Evolutionary conservation across 2,329 filamentous ascomycete genomes (phyloP).

Genomic region (Aspergillus carbonarius): DNA sequence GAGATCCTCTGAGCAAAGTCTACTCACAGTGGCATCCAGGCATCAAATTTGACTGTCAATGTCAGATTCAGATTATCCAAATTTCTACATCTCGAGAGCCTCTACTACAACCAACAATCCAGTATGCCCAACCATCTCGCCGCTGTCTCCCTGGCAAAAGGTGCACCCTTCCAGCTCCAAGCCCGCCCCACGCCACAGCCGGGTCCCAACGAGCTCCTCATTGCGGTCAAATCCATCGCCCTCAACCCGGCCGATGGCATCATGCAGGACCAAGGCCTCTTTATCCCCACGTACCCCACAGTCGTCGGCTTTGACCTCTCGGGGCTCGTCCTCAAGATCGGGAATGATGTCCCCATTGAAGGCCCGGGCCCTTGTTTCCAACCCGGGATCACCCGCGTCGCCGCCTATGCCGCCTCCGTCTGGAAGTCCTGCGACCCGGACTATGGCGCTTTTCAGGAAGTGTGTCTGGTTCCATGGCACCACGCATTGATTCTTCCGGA

Average conservation of each 20-base stretch:
- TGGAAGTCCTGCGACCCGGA: conserved; percentile 48
- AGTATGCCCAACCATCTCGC: conserved; percentile 44
- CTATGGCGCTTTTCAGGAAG: conserved; percentile 51
- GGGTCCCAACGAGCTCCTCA: conserved; percentile 48
- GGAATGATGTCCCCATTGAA: conserved; percentile 37
- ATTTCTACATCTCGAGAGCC: neutral
- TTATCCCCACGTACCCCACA: conserved; percentile 44
- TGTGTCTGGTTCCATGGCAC: conserved; percentile 45
- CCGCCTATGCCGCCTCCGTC: conserved; percentile 39
- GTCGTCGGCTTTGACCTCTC: conserved; percentile 42
- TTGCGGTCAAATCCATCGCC: conserved; percentile 50
- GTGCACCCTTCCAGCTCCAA: conserved; percentile 39
- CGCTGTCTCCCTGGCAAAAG: conserved; percentile 38
- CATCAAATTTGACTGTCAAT: neutral
- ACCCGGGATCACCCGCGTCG: conserved; percentile 39
- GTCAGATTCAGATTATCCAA: too few species aligned
- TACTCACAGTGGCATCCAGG: neutral
- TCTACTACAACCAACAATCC: neutral
- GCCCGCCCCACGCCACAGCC: conserved; percentile 46
- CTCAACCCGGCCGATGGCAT: conserved; percentile 50
- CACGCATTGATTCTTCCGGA: conserved; percentile 40
- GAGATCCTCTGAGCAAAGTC: neutral
- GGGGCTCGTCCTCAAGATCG: conserved; percentile 46
- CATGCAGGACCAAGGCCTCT: conserved; percentile 47
- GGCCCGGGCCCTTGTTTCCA: conserved; percentile 20